These are phyloP conservation scores for Antitrichia curtipendula DNA, from an alignment of 225 moss, liverwort and hornwort species.

Conservation along the genomic window DNA sequence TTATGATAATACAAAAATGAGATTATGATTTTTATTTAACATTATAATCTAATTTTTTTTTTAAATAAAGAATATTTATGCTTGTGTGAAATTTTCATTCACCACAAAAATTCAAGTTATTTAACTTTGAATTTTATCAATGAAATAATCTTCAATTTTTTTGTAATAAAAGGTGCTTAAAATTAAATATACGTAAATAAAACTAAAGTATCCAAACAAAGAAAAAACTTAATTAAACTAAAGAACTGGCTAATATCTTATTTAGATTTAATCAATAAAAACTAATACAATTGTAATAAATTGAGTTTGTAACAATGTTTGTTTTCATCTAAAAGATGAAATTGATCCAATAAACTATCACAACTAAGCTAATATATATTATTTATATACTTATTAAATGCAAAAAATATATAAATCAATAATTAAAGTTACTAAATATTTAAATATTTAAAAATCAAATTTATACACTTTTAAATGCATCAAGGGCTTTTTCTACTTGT, in stretches of 20 bases:
- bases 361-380: too few species aligned
- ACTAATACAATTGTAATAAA: neutral
- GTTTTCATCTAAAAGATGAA: neutral
- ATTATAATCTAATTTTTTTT: too few species aligned
- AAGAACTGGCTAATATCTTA: neutral
- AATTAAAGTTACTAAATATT: neutral
- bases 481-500: neutral
- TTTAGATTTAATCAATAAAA: neutral
- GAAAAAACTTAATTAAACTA: neutral
- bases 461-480: neutral
- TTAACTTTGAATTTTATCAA: neutral
- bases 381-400: neutral
- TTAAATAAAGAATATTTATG: too few species aligned
- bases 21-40: neutral
- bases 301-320: too few species aligned
- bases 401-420: neutral
- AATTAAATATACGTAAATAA: neutral
- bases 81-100: neutral
- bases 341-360: neutral
- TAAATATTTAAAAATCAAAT: neutral
- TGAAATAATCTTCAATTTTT: neutral
- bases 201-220: too few species aligned
- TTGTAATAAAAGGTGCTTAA: fast-evolving
- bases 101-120: fast-evolving
- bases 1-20: too few species aligned